These are phyloP conservation scores for Dissophora ornata DNA, from an alignment of 192 early-diverging fungal species.

Conservation along the genomic window DNA sequence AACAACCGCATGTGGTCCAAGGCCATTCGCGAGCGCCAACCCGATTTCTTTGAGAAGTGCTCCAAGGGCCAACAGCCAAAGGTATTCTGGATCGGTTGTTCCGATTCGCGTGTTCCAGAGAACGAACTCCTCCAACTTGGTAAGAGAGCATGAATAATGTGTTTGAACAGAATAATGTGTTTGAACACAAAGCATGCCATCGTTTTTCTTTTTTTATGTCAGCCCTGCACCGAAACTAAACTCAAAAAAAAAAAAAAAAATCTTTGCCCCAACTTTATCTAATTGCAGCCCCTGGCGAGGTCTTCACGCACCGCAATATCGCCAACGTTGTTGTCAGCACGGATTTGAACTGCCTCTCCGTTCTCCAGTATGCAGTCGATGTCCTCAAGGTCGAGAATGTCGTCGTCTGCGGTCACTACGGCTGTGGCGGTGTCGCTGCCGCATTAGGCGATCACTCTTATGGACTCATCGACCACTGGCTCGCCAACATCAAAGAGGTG, in stretches of 20 bases:
- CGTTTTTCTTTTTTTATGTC: too few relatives aligned
- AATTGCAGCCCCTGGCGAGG: constrained; percentile 72
- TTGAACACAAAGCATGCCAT: too few relatives aligned
- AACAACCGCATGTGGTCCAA: constrained; percentile 76
- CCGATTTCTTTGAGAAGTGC: constrained; percentile 80
- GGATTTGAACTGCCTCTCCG: constrained; percentile 86
- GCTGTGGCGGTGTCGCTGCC: constrained; percentile 77
- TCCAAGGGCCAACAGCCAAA: constrained; percentile 84
- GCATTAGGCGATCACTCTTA: constrained; percentile 68
- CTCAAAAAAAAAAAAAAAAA: too few relatives aligned
- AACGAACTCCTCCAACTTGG: constrained; percentile 75
- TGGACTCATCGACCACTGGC: constrained; percentile 91
- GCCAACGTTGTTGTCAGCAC: constrained; percentile 88
- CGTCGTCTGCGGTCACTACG: constrained; percentile 89
- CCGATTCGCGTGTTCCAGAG: constrained; percentile 92
- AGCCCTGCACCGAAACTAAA: too few relatives aligned
- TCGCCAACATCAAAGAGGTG: constrained; percentile 86
- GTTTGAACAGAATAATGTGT: too few relatives aligned
- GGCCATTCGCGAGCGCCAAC: constrained; percentile 66
- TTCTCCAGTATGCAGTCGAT: constrained; percentile 94
- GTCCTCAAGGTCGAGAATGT: constrained; percentile 93
- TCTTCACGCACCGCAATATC: constrained; percentile 98
- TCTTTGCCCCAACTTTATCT: not conserved
- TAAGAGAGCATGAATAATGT: too few relatives aligned
- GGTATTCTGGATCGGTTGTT: constrained; percentile 93